Evolutionary conservation across 1,139 yeast species (phyloP), one percentile per base, ranked within the genome.

Genomic region (Geotrichum siamense): DNA sequence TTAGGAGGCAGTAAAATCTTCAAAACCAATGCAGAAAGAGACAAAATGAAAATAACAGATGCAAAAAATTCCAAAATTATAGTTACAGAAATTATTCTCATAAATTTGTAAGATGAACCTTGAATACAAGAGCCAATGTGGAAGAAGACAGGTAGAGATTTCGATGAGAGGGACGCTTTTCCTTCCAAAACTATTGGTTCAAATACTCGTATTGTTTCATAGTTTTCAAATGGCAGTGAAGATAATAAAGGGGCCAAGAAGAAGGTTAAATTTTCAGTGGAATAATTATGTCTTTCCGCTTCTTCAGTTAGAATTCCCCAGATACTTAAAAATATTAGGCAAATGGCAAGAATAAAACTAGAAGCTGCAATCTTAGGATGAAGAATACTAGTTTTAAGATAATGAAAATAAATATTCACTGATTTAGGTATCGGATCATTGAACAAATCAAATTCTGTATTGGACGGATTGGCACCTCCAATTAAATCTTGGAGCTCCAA

Each of bases 401-500:
- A 34, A 19, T 39, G 38, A 23, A 43, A 47, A 22, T 30, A 28
- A 3, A 31, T 31, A 19, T 31, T 26, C 20, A 41, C 16, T 20
- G 38, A n/a, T 17, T 30, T 35, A 5, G 47, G 43, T n/a, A 46
- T 28, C 21, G 39, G 30, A 26, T 27, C 16, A 19, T 31, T 26
- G 16, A 41, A 13, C n/a, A 35, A n/a, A 13, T 26, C 31, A 5
- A 44, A 38, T n/a, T 41, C 32, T 17, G 28, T 23, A 22, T 23
- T 39, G 19, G 29, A n/a, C 3, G 30, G 22, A 12, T 19, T n/a
- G 3, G 23, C 17, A 10, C 5, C 17, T 31, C 38, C 39, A 22
- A 33, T 27, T 34, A 78, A 59, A 49, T 79, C 85, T 9, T 75
- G 74, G 17, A 81, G 66, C 54, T 81, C 87, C 32, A 73, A 61